Evolutionary conservation across 2,329 filamentous ascomycete species (phyloP), one percentile per base, ranked within the genome.

Genomic region (Trichoderma sp.): DNA sequence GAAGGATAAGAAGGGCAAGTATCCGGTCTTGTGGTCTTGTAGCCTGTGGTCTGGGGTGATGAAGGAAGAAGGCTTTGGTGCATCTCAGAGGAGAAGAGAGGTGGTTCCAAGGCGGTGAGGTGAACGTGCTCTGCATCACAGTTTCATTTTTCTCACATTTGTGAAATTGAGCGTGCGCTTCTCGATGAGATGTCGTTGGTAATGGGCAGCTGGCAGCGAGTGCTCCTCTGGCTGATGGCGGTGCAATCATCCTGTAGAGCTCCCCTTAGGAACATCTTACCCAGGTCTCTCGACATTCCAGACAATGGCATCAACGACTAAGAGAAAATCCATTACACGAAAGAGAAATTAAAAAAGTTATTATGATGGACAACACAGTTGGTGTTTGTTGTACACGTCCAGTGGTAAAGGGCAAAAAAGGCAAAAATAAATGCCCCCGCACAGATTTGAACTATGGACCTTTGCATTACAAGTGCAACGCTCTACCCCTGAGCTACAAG

Each of bases 391-490:
- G 1, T 12, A 58, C 56, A 58, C 14, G 15, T n/a, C 12, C 9
- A 21, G 15, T 3, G 28, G 56, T 6, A 18, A 58, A 32, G 3
- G 4, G 30, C 32, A 53, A 65, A 65, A 65, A 66, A 56, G 5
- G 9, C 12, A 66, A 66, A 66, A 53, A 56, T 53, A 34, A 65
- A 47, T 67, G 64, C 64, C 64, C 64, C 64, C 64, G 39, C 64
- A 67, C 64, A 67, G 64, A 57, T 39, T 67, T 67, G 64, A 67
- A 67, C 64, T 67, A 67, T 67, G 64, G 64, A 57, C 51, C 64
- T 67, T 67, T 67, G 64, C 64, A 67, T 67, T 67, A 67, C 64
- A 67, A 67, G 64, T 67, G 64, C 64, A 67, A 67, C 64, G 51
- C 64, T 66, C 63, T 66, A 66, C 63, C 63, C 43, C 63, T 66